These are phyloP conservation scores for Dipteronia dyeriana DNA, from an alignment of 345 rosid genomes.

Conservation along the genomic window DNA sequence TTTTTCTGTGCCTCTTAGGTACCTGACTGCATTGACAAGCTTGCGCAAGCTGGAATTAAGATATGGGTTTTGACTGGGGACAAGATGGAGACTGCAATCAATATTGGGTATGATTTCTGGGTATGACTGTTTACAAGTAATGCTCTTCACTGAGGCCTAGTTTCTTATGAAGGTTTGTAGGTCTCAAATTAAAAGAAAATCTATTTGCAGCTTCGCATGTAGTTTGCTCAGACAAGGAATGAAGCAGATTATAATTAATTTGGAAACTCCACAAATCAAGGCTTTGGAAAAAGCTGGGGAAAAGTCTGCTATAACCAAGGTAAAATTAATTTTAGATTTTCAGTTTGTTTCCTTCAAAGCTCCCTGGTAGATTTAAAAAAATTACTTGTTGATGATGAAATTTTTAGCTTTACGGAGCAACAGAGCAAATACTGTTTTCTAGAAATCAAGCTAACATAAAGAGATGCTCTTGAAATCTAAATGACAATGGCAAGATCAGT, in stretches of 20 bases:
- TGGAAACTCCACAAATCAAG: constrained; percentile 69
- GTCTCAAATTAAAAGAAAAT: constrained; percentile 26
- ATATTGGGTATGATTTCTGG: constrained; percentile 68
- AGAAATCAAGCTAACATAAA: neutral
- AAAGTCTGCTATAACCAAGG: constrained; percentile 64
- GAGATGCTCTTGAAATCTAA: neutral
- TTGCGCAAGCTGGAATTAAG: constrained; percentile 97
- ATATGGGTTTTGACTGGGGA: constrained; percentile 98
- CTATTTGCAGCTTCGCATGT: constrained; percentile 76
- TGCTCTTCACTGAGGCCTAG: neutral
- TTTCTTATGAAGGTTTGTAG: constrained; percentile 2
- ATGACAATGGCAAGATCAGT: neutral
- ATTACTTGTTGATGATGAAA: constrained; percentile 3
- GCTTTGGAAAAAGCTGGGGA: constrained; percentile 71
- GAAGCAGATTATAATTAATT: constrained; percentile 82
- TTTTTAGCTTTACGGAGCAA: neutral
- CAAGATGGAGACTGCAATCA: constrained; percentile 98
- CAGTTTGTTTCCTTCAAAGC: neutral
- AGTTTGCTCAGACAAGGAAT: constrained; percentile 96
- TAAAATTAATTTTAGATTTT: constrained; percentile 25
- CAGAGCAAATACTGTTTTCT: neutral
- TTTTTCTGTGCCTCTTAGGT: constrained; percentile 45
- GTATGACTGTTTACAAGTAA: neutral
- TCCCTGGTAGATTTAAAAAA: neutral
- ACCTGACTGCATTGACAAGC: constrained; percentile 95